A percentile compares a stretch with the other conserved stretches of the same genome.
Evolutionary conservation across 2,329 filamentous ascomycete species (phyloP).

Genomic region (Parasarocladium wereldwijsianum): DNA sequence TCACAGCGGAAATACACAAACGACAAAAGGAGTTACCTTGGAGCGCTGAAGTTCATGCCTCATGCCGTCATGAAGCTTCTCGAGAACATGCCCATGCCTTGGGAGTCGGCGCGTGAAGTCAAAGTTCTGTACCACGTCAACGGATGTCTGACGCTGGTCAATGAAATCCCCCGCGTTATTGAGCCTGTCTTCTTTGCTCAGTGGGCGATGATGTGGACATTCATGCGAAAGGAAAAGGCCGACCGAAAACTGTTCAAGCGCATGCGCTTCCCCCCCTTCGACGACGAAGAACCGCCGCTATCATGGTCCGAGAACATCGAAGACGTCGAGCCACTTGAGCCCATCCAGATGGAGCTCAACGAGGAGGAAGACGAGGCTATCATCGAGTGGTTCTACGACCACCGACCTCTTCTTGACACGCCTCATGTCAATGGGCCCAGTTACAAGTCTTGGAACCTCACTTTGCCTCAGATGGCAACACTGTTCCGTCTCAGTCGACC

Average conservation of each 20-base stretch:
- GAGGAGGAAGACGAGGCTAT: slow-evolving; percentile 85
- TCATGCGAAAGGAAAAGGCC: slow-evolving; percentile 95
- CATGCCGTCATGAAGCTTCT: slow-evolving; percentile 93
- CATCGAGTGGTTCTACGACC: slow-evolving; percentile 96
- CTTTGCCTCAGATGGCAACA: slow-evolving; percentile 88
- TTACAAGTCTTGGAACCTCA: slow-evolving; percentile 92
- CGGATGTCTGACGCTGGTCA: slow-evolving; percentile 89
- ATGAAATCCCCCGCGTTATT: slow-evolving; percentile 91
- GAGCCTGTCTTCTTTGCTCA: slow-evolving; percentile 96
- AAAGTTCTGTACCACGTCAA: slow-evolving; percentile 98
- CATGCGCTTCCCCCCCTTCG: slow-evolving; percentile 97
- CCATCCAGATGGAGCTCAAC: slow-evolving; percentile 96
- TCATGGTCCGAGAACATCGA: slow-evolving; percentile 99
- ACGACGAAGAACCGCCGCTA: slow-evolving; percentile 93
- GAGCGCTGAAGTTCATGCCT: slow-evolving; percentile 97
- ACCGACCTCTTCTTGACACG: slow-evolving; percentile 79
- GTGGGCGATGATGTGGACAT: slow-evolving; percentile 99
- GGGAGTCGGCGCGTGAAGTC: slow-evolving; percentile 91
- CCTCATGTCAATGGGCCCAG: slow-evolving; percentile 90
- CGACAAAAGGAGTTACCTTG: slow-evolving; percentile 95
- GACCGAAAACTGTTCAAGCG: slow-evolving; percentile 93
- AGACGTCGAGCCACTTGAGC: slow-evolving; percentile 91
- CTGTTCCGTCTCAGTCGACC: slow-evolving; percentile 85
- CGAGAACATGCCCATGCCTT: slow-evolving; percentile 99
- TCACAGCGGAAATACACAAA: slow-evolving; percentile 99